Conservation (phyloP, 1,284 basidiomycete genomes). For the Xanthoconium separans region DNA sequence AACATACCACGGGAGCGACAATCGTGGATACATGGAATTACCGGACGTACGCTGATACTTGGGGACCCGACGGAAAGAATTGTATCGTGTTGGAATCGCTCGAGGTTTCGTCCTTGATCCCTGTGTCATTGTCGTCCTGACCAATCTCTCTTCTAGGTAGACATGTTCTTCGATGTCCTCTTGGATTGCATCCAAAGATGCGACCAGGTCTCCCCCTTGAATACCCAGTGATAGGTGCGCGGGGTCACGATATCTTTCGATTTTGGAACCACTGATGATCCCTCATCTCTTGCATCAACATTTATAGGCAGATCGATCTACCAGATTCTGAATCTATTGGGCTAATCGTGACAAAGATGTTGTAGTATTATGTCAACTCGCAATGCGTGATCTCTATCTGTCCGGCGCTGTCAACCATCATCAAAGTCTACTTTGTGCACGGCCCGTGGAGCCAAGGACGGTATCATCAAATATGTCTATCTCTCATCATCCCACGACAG, state of each 20-base stretch:
- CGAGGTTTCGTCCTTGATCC: conserved; percentile 46
- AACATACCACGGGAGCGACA: conserved; percentile 68
- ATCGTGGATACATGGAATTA: conserved; percentile 75
- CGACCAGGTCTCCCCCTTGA: conserved; percentile 59
- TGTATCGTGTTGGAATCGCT: conserved; percentile 66
- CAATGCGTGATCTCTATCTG: too few species aligned
- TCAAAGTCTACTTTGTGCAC: too few species aligned
- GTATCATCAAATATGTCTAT: too few species aligned
- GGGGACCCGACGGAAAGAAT: conserved; percentile 71
- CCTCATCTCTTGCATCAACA: not conserved
- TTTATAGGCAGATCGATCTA: not conserved
- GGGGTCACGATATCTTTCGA: not conserved
- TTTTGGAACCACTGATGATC: not conserved
- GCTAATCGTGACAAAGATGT: too few species aligned
- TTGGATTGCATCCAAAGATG: conserved; percentile 57
- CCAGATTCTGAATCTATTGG: too few species aligned
- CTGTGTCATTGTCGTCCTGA: not conserved
- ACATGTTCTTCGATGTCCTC: conserved; percentile 64
- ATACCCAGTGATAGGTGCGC: conserved; percentile 18
- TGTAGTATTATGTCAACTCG: too few species aligned
- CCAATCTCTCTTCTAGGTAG: conserved; percentile 43
- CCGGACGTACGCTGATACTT: conserved; percentile 52
- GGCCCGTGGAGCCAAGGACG: too few species aligned
- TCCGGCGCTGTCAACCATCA: too few species aligned
- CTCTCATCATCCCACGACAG: too few species aligned